Evolutionary conservation across 257 asterid genomes (phyloP), one percentile per base, ranked within the genome.

Genomic region (Solanum sejunctum): DNA sequence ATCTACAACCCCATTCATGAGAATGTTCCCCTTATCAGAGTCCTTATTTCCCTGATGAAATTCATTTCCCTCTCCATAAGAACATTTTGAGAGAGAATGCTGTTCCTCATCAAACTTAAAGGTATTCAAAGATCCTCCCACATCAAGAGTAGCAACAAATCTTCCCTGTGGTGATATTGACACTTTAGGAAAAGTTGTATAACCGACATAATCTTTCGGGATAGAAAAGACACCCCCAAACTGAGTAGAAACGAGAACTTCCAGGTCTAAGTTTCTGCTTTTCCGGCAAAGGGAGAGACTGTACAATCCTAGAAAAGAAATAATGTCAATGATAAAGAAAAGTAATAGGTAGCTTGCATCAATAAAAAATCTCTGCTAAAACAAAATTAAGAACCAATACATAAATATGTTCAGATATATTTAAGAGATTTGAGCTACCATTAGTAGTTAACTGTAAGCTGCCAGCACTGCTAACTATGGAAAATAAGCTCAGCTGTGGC

Each of bases 241-340:
- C 84, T 91, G 90, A 66, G 92, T 67, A 47, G 89, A 89, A 71
- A 72, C 86, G 84, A 93, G 83, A 54, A 88, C 87, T 87, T 95
- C 98, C 90, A 94, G 77, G 86, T 86, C 90, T 67, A 89, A 88
- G 84, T 89, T 85, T 61, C 87, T 75, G 81, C 84, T 89, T 87
- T 89, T 92, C 87, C 89, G 92, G 97, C 97, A 94, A 54, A 97
- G 89, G 80, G 98, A 92, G 72, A 97, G 85, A 85, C 89, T 85
- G 86, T 88, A 89, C 57, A 90, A 86, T 88, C 95, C 99, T 97
- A 92, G 84, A 81, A 86, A 88, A 88, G 85, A 86, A 72, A 47
- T 47, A 47, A 21, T 21, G 32, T 83, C 81, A 55, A 49, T 84
- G 61, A 52, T 39, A 83, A 84, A 84, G 63, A 78, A 28, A 52